phyloP scores from a whole-genome alignment of 345 rosid genomes.

The Eucalyptus cloeziana region DNA sequence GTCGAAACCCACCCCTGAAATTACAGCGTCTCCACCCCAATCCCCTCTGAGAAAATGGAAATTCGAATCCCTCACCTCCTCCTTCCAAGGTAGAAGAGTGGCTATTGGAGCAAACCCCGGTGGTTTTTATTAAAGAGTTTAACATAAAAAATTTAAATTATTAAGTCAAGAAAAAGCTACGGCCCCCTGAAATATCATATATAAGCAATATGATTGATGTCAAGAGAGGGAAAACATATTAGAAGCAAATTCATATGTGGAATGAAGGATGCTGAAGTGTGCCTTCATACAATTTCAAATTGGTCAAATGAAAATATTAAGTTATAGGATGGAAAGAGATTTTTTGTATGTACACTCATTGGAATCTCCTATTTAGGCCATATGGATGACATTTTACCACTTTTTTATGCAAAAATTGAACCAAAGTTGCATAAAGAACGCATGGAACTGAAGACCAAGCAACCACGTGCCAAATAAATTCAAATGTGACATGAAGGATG shows the following conservation, averaged over 20 bases:
- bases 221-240: neutral
- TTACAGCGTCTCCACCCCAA: too few species aligned
- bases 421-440: neutral
- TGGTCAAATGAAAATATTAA: neutral
- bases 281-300: neutral
- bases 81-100: too few species aligned
- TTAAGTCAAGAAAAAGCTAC: neutral
- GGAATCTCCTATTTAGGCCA: neutral
- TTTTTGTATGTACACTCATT: neutral
- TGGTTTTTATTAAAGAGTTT: neutral
- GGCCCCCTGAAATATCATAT: neutral
- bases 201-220: neutral
- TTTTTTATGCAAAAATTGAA: neutral
- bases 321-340: neutral
- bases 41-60: too few species aligned
- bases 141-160: neutral
- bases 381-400: neutral
- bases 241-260: neutral
- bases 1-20: too few species aligned
- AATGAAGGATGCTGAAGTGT: neutral
- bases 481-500: neutral
- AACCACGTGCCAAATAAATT: neutral
- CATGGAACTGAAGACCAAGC: neutral
- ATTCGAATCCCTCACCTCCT: too few species aligned
- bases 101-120: too few species aligned